Evolutionary conservation across 345 rosid genomes (phyloP).

Genomic region (Psidium friedrichsthalianum): DNA sequence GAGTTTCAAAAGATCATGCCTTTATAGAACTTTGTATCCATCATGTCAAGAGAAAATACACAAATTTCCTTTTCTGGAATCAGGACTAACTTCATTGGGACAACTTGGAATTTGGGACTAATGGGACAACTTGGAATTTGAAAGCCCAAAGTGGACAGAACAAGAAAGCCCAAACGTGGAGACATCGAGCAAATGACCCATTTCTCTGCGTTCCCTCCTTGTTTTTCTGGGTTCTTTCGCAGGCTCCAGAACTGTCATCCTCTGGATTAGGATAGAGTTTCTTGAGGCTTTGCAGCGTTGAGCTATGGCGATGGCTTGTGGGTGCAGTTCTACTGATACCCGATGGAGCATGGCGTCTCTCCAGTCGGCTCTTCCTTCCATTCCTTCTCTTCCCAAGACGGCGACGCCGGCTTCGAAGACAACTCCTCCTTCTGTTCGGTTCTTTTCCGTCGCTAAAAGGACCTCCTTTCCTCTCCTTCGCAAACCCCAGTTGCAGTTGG

Average conservation of each 20-base stretch:
- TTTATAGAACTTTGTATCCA: neutral
- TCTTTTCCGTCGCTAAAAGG: constrained; percentile 15
- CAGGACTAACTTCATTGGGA: neutral
- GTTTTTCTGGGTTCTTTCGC: neutral
- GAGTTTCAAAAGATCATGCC: neutral
- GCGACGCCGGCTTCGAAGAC: neutral
- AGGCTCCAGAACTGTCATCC: neutral
- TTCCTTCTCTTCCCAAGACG: neutral
- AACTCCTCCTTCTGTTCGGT: constrained; percentile 18
- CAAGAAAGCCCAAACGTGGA: neutral
- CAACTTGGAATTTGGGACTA: neutral
- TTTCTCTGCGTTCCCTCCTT: neutral
- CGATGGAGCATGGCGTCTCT: constrained; percentile 67
- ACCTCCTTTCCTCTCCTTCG: constrained; percentile 12
- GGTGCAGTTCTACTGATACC: constrained; percentile 9
- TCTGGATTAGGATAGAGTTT: neutral
- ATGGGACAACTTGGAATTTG: neutral
- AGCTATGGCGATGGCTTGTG: constrained; percentile 21
- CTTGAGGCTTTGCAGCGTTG: neutral
- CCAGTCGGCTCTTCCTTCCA: constrained; percentile 55
- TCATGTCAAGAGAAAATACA: neutral
- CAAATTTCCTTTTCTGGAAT: neutral
- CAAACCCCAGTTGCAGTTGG: constrained; percentile 10
- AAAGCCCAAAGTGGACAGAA: neutral
- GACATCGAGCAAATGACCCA: neutral